Conservation (phyloP, 192 early-diverging fungal species). For the Mortierella claussenii region DNA sequence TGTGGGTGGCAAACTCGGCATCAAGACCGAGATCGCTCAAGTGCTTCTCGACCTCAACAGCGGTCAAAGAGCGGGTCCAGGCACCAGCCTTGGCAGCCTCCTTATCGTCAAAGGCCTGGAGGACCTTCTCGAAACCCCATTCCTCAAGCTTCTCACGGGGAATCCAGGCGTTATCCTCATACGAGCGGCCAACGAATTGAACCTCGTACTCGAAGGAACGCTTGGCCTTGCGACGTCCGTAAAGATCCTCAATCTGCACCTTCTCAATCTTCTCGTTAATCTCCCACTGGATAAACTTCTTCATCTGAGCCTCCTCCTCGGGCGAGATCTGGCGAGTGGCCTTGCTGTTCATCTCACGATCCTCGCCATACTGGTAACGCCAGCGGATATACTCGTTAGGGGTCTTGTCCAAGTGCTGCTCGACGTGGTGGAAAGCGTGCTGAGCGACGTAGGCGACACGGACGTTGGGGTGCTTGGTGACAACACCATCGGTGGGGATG, state of each 20-base stretch:
- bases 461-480: constrained; percentile 86
- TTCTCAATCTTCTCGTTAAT: constrained; percentile 60
- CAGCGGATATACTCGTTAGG: constrained; percentile 75
- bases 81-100: constrained; percentile 81
- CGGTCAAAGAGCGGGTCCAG: constrained; percentile 76
- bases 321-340: constrained; percentile 73
- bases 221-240: constrained; percentile 76
- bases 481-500: constrained; percentile 74
- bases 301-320: constrained; percentile 65
- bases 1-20: constrained; percentile 79
- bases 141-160: constrained; percentile 74
- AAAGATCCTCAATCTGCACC: constrained; percentile 61
- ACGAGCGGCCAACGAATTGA: constrained; percentile 78
- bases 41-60: constrained; percentile 75
- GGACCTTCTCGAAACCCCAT: constrained; percentile 84
- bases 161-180: constrained; percentile 79
- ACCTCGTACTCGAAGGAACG: constrained; percentile 71
- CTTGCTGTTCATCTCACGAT: constrained; percentile 82
- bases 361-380: constrained; percentile 82
- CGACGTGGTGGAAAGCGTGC: constrained; percentile 89
- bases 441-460: constrained; percentile 88
- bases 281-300: constrained; percentile 56
- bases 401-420: constrained; percentile 77
- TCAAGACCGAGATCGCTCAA: constrained; percentile 82
- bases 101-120: constrained; percentile 56